Conservation (phyloP, 176 grass and related monocot genomes). For the bread wheat (Triticum aestivum) region IWGSC_CS_RefSeq_v2.1 NC_057801.1:36071340-36071839, state of each 20-base stretch:
- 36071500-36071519: neutral
- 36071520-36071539: neutral
- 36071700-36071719: constrained; percentile 61
- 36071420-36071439: constrained; percentile 61
- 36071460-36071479: no score
- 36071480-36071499: neutral
- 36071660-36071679: constrained; percentile 58
- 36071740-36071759: constrained; percentile 60
- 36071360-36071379: constrained; percentile 49
- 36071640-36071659: constrained; percentile 62
- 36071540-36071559: constrained; percentile 25
- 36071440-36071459: constrained; percentile 58
- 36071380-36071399: constrained; percentile 61
- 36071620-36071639: constrained; percentile 68
- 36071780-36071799: neutral
- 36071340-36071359: neutral
- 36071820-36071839: constrained; percentile 53
- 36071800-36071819: constrained; percentile 27
- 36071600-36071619: constrained; percentile 62
- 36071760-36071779: neutral
- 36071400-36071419: constrained; percentile 28
- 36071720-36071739: constrained; percentile 74
- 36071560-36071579: constrained; percentile 46
- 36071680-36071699: constrained; percentile 49
- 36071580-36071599: constrained; percentile 74